Conservation (phyloP, 331 rosid species). For the Phaseolus coccineus region DNA sequence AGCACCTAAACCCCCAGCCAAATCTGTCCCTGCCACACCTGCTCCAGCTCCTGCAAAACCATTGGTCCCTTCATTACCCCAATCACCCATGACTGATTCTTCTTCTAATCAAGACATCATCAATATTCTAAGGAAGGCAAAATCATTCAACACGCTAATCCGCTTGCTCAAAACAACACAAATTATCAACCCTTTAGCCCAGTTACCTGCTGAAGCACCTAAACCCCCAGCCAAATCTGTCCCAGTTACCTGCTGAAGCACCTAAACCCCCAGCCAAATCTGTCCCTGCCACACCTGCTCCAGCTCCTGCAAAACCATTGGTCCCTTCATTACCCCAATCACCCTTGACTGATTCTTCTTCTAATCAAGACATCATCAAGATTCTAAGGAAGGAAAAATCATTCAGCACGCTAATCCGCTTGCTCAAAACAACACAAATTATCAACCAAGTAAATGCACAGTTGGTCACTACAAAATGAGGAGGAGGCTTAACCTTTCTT, state of each 20-base stretch:
- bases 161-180: conserved; percentile 57
- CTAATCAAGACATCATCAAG: conserved; percentile 52
- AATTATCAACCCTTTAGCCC: conserved; percentile 54
- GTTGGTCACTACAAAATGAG: conserved; percentile 44
- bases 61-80: conserved; percentile 47
- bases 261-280: too few relatives aligned
- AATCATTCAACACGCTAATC: conserved; percentile 51
- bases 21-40: not conserved
- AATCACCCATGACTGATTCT: conserved; percentile 35
- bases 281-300: conserved; percentile 34
- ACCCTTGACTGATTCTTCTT: conserved; percentile 38
- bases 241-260: too few relatives aligned
- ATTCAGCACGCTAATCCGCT: conserved; percentile 52
- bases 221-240: too few relatives aligned
- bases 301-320: conserved; percentile 50
- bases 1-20: conserved; percentile 44
- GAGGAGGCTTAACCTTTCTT: conserved; percentile 45
- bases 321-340: conserved; percentile 48
- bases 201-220: too few relatives aligned
- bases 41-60: conserved; percentile 52
- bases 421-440: conserved; percentile 53
- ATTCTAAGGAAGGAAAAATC: conserved; percentile 52
- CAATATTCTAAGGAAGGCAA: conserved; percentile 53
- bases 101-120: conserved; percentile 52
- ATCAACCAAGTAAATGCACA: conserved; percentile 58